A percentile compares a stretch with the other conserved stretches of the same genome.
Evolutionary conservation across 2,329 filamentous ascomycete species (phyloP).

Genomic region (Sordariomycetes sp.): DNA sequence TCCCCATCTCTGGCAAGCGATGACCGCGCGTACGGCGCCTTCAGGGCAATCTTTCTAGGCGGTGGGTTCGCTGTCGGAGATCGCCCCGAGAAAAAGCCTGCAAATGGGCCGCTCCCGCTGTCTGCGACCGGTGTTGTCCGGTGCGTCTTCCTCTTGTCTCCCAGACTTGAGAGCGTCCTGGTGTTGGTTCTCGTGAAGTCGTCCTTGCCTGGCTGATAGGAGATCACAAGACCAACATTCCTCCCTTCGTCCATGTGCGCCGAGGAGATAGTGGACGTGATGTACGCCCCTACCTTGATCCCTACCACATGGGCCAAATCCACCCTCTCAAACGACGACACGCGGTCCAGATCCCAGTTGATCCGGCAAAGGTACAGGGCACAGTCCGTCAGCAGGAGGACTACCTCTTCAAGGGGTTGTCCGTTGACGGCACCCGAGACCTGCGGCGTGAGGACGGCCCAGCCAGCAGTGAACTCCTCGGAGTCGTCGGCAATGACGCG

Average conservation of each 20-base stretch:
- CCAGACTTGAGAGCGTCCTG: slow-evolving; percentile 56
- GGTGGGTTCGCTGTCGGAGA: slow-evolving; percentile 17
- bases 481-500: slow-evolving; percentile 75
- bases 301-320: slow-evolving; percentile 61
- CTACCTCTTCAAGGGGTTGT: slow-evolving; percentile 75
- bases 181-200: slow-evolving; percentile 78
- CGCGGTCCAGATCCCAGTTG: slow-evolving; percentile 92
- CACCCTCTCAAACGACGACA: slow-evolving; percentile 82
- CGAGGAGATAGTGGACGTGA: slow-evolving; percentile 75
- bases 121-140: background rate
- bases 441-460: slow-evolving; percentile 75
- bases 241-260: slow-evolving; percentile 65
- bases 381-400: slow-evolving; percentile 74
- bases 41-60: slow-evolving; percentile 37
- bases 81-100: slow-evolving; percentile 4
- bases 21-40: slow-evolving; percentile 42
- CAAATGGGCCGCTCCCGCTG: background rate
- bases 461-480: slow-evolving; percentile 81
- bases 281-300: slow-evolving; percentile 75
- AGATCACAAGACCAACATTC: slow-evolving; percentile 77
- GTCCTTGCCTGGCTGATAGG: slow-evolving; percentile 60
- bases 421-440: slow-evolving; percentile 58
- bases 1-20: slow-evolving; percentile 42
- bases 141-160: slow-evolving; percentile 11
- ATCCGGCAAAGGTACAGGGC: slow-evolving; percentile 86